Percentiles rank a stretch among this genome's conserved stretches.
Evolutionary conservation across 164 flowering plant genomes (phyloP).

Genomic region (Malania oleifera): DNA sequence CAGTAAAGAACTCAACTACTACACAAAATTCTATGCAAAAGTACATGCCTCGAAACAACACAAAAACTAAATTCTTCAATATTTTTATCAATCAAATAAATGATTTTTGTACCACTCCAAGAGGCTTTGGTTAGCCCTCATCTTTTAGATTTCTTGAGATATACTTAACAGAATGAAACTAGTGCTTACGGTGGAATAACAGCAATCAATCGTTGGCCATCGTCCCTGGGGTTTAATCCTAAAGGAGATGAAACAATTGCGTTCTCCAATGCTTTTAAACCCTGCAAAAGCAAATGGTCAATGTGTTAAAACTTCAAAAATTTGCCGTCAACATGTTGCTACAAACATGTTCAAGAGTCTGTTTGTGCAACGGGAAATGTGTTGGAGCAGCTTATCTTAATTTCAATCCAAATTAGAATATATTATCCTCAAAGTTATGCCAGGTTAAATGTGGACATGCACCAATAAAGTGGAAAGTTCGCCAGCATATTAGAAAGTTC

Average conservation of each 20-base stretch:
- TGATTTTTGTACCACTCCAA: too few relatives aligned
- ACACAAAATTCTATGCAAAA: not conserved
- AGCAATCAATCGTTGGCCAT: constrained; percentile 73
- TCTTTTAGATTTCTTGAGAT: too few relatives aligned
- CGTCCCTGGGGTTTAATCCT: constrained; percentile 75
- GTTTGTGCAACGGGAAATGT: not conserved
- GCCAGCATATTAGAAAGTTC: too few relatives aligned
- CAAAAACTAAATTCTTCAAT: too few relatives aligned
- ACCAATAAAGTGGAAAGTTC: too few relatives aligned
- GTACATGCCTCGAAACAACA: too few relatives aligned
- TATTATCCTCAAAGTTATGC: too few relatives aligned
- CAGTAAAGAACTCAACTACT: constrained; percentile 3
- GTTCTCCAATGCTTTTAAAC: constrained; percentile 61
- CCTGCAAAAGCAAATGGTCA: constrained; percentile 35
- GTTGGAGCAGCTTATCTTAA: not conserved
- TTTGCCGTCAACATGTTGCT: not conserved
- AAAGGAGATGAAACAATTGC: constrained; percentile 84
- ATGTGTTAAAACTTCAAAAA: not conserved
- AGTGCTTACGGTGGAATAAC: constrained; percentile 78
- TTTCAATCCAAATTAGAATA: too few relatives aligned
- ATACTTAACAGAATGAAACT: constrained; percentile 3
- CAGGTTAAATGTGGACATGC: too few relatives aligned
- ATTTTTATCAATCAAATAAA: too few relatives aligned
- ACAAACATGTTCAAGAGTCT: not conserved
- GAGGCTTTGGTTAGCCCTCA: too few relatives aligned